A percentile compares a stretch with the other conserved stretches of the same genome.
Conservation (phyloP, 2,329 filamentous ascomycete species). For the Torrubiella hemipterigena region DNA sequence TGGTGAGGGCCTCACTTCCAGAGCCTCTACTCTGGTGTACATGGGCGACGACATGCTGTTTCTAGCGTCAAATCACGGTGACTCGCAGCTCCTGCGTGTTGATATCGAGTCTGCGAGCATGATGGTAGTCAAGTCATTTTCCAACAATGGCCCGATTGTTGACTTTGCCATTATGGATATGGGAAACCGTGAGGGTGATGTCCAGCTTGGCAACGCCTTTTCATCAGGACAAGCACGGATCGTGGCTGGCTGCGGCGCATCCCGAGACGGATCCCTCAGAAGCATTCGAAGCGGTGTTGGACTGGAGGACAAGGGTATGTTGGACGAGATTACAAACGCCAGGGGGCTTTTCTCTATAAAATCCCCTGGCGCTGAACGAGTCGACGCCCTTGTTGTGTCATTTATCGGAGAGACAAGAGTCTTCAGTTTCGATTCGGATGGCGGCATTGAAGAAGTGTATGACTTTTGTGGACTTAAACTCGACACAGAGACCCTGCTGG, state of each 20-base stretch:
- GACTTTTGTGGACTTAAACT: constrained; percentile 59
- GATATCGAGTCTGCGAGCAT: constrained; percentile 32
- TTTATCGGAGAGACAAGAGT: constrained; percentile 75
- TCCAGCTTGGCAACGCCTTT: constrained; percentile 69
- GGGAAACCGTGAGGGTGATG: constrained; percentile 70
- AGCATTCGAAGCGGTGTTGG: constrained; percentile 91
- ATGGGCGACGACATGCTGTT: constrained; percentile 64
- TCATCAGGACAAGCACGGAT: constrained; percentile 90
- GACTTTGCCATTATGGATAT: constrained; percentile 97
- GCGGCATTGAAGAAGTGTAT: constrained; percentile 80
- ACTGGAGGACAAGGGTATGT: constrained; percentile 71
- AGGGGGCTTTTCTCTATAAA: constrained; percentile 61
- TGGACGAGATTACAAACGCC: constrained; percentile 67
- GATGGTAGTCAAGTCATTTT: constrained; percentile 53
- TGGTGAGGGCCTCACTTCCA: constrained; percentile 41
- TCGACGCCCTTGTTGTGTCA: constrained; percentile 67
- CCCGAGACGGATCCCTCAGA: constrained; percentile 75
- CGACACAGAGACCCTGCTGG: constrained; percentile 60
- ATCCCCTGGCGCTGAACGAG: constrained; percentile 32
- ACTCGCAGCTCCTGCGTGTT: constrained; percentile 70
- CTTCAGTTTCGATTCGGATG: constrained; percentile 62
- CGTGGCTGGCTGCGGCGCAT: constrained; percentile 84
- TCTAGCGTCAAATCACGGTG: constrained; percentile 83
- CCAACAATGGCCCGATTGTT: constrained; percentile 79
- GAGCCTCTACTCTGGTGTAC: constrained; percentile 69